Evolutionary conservation across 208 protist genomes (phyloP).

Genomic region (Porcisia deanei): DNA sequence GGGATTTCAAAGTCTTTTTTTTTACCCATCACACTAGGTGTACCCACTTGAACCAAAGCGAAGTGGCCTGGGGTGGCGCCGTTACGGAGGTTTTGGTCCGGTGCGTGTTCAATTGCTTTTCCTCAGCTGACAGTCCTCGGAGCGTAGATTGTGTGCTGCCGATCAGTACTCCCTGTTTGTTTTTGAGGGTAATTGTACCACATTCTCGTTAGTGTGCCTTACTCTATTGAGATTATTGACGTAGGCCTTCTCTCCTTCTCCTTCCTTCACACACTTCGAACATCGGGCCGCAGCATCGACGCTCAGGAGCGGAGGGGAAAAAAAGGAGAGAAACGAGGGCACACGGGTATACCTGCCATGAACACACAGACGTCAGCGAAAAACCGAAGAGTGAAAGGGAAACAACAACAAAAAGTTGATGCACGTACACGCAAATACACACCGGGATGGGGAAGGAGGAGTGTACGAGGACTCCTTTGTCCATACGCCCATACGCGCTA

Average conservation of each 20-base stretch:
- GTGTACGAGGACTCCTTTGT: background rate
- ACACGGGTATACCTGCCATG: background rate
- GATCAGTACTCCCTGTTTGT: background rate
- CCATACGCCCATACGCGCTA: background rate
- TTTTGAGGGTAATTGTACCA: background rate
- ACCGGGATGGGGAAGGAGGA: background rate
- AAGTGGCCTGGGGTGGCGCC: background rate
- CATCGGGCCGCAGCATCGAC: background rate
- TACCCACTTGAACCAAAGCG: background rate
- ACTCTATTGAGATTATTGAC: constrained; percentile 6
- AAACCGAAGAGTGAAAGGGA: background rate
- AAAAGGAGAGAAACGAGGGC: background rate
- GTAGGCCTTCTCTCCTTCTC: background rate
- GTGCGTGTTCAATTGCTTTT: background rate
- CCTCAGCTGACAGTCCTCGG: background rate
- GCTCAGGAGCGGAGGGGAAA: background rate
- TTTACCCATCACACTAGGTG: background rate
- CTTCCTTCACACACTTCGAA: background rate
- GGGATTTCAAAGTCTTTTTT: background rate
- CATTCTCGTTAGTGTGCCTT: constrained; percentile 11
- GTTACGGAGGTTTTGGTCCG: background rate
- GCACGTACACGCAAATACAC: background rate
- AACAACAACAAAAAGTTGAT: no score
- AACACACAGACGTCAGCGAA: background rate
- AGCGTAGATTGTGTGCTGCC: background rate